Evolutionary conservation across 1,284 basidiomycete species (phyloP).

Genomic region (Kwoniella shivajii): DNA sequence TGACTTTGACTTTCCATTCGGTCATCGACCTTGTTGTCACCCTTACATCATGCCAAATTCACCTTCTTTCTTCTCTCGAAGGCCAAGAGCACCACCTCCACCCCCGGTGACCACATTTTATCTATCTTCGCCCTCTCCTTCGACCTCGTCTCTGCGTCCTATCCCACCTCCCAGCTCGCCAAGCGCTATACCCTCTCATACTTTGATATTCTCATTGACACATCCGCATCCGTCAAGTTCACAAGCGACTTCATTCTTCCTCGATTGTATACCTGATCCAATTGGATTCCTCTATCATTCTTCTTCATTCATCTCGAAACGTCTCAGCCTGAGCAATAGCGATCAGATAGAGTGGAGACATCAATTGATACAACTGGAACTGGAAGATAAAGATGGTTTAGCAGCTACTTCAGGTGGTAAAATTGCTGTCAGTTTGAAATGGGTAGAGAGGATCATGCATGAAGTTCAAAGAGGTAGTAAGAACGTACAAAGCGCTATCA

Average conservation of each 20-base stretch:
- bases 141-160: slow-evolving; percentile 5
- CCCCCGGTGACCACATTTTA: slow-evolving; percentile 21
- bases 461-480: slow-evolving; percentile 22
- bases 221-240: slow-evolving; percentile 19
- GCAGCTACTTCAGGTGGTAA: slow-evolving; percentile 36
- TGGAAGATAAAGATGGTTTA: slow-evolving; percentile 36
- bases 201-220: slow-evolving; percentile 27
- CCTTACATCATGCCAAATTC: slow-evolving; percentile 7
- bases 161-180: slow-evolving; percentile 9
- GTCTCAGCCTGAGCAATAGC: background rate
- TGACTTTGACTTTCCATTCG: no score
- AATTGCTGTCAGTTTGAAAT: slow-evolving; percentile 33
- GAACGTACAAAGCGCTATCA: slow-evolving; percentile 26
- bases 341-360: slow-evolving; percentile 29
- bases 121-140: slow-evolving; percentile 14
- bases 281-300: slow-evolving; percentile 35
- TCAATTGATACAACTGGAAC: slow-evolving; percentile 27
- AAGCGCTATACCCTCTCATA: slow-evolving; percentile 8
- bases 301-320: slow-evolving; percentile 21
- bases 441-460: slow-evolving; percentile 29
- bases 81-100: background rate
- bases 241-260: slow-evolving; percentile 32
- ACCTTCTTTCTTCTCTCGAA: slow-evolving; percentile 3
- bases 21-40: background rate
- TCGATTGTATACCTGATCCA: slow-evolving; percentile 37